Conservation (phyloP, 192 early-diverging fungal genomes). For the Lunasporangiospora selenospora region DNA sequence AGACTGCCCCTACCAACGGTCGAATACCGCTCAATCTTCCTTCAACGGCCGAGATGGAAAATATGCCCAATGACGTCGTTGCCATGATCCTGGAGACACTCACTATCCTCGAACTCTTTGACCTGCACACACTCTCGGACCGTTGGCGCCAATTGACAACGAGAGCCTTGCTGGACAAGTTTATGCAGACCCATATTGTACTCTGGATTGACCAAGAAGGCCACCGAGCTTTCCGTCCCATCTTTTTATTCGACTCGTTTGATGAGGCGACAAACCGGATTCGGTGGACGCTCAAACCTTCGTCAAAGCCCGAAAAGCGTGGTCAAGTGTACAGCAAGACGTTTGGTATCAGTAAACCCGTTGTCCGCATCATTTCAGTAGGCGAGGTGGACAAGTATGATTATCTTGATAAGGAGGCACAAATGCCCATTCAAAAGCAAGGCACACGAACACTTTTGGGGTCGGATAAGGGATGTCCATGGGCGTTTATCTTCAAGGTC, state of each 20-base stretch:
- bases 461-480: slow-evolving; percentile 45
- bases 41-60: slow-evolving; percentile 47
- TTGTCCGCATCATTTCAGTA: slow-evolving; percentile 49
- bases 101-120: slow-evolving; percentile 37
- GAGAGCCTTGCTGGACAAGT: slow-evolving; percentile 39
- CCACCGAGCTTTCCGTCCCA: slow-evolving; percentile 49
- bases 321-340: slow-evolving; percentile 51
- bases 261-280: slow-evolving; percentile 49
- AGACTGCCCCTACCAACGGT: not conserved
- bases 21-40: slow-evolving; percentile 33
- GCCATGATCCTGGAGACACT: slow-evolving; percentile 43
- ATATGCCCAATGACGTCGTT: slow-evolving; percentile 47
- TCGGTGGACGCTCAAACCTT: slow-evolving; percentile 34
- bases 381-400: slow-evolving; percentile 50
- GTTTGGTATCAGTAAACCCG: slow-evolving; percentile 49
- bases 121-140: slow-evolving; percentile 37
- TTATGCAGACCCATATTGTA: slow-evolving; percentile 30
- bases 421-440: slow-evolving; percentile 46
- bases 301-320: slow-evolving; percentile 14
- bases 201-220: slow-evolving; percentile 54
- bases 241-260: slow-evolving; percentile 50
- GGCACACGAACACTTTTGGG: slow-evolving; percentile 45
- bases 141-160: slow-evolving; percentile 44
- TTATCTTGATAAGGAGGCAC: slow-evolving; percentile 52
- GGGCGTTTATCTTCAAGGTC: slow-evolving; percentile 50